These are phyloP conservation scores for Fusarium lyarnte DNA, from an alignment of 2,329 filamentous ascomycete species.

Conservation along the genomic window DNA sequence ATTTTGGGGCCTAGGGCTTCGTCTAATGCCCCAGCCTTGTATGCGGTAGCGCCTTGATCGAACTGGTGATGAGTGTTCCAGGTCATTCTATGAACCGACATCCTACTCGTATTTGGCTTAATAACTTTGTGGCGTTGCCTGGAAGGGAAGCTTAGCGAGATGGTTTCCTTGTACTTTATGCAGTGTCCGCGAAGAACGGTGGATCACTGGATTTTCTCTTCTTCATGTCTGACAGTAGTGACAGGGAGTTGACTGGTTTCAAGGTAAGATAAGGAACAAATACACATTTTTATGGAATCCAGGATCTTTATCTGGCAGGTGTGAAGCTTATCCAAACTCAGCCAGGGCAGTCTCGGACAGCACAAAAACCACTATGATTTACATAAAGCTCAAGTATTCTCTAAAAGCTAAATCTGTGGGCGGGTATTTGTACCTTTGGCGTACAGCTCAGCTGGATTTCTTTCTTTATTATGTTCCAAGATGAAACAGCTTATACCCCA, in stretches of 20 bases:
- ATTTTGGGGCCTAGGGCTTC: not conserved
- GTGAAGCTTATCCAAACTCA: not conserved
- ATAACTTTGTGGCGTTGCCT: rapidly evolving
- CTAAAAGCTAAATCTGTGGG: rapidly evolving
- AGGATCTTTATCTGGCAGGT: not conserved
- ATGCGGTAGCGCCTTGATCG: not conserved
- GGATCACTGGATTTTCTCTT: not conserved
- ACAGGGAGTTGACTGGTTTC: not conserved
- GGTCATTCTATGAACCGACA: not conserved
- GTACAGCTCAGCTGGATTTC: not conserved
- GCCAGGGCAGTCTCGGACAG: not conserved
- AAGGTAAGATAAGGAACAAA: not conserved
- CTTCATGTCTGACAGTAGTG: too few species aligned
- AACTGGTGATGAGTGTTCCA: too few species aligned
- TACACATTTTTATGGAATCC: rapidly evolving
- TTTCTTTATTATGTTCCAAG: not conserved
- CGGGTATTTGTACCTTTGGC: too few species aligned
- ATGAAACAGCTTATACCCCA: too few species aligned
- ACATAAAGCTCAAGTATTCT: not conserved
- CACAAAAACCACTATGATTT: too few species aligned
- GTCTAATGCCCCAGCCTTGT: not conserved
- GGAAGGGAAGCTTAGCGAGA: not conserved
- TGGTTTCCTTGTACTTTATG: too few species aligned
- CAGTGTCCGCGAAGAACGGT: too few species aligned
- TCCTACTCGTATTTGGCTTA: not conserved